Evolutionary conservation across 2,329 filamentous ascomycete genomes (phyloP).

Genomic region (Hortaea sp.): DNA sequence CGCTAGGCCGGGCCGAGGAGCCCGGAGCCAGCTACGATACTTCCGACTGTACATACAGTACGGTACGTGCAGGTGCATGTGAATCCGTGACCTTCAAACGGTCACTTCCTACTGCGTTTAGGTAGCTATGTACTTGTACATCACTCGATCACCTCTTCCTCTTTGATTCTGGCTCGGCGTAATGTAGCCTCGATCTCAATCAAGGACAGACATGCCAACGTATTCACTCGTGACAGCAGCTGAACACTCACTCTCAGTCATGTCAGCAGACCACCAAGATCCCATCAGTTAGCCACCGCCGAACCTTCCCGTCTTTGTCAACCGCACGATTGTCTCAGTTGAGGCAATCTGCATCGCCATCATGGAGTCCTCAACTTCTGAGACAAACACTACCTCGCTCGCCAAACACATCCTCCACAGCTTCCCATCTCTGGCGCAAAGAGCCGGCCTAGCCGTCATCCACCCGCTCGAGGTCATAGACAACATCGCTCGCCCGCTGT

Average conservation of each 20-base stretch:
- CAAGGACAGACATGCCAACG: background rate
- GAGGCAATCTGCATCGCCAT: background rate
- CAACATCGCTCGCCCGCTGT: slow-evolving; percentile 36
- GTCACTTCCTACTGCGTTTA: too few species aligned
- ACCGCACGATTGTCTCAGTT: background rate
- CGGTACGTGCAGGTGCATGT: too few species aligned
- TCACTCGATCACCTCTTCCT: too few species aligned
- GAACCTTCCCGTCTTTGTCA: background rate
- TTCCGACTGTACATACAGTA: too few species aligned
- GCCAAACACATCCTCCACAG: slow-evolving; percentile 59
- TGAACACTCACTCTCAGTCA: background rate
- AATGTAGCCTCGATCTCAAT: background rate
- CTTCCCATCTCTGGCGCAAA: slow-evolving; percentile 60
- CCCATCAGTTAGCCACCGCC: background rate
- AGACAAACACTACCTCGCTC: slow-evolving; percentile 40
- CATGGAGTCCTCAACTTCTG: slow-evolving; percentile 6
- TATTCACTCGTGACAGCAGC: background rate
- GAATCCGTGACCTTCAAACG: too few species aligned
- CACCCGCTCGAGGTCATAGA: slow-evolving; percentile 51
- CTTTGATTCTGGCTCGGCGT: too few species aligned
- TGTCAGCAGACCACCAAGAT: background rate
- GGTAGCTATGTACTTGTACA: too few species aligned
- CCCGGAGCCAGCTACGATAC: too few species aligned
- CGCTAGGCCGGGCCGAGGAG: too few species aligned
- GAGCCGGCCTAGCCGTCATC: slow-evolving; percentile 53